These are phyloP conservation scores for Apostasia ramifera DNA, from an alignment of 106 monocot genomes.

Conservation along the genomic window DNA sequence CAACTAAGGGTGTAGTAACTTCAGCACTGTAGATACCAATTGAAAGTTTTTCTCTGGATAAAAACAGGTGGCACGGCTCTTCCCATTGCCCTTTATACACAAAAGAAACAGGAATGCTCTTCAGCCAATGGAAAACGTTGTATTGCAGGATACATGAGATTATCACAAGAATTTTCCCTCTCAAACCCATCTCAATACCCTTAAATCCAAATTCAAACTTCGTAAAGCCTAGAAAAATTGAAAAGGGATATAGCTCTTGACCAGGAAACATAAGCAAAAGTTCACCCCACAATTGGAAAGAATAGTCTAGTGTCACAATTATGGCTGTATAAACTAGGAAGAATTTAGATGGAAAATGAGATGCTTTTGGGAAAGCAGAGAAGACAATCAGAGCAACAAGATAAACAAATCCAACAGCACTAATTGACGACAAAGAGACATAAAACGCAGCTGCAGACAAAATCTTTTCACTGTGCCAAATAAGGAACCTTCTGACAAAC, in stretches of 20 bases:
- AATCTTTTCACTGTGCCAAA: slow-evolving; percentile 90
- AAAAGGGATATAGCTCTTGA: slow-evolving; percentile 47
- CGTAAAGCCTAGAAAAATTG: slow-evolving; percentile 65
- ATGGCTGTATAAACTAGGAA: slow-evolving; percentile 77
- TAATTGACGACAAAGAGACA: slow-evolving; percentile 72
- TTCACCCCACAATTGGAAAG: slow-evolving; percentile 93
- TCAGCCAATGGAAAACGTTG: slow-evolving; percentile 86
- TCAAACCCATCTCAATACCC: slow-evolving; percentile 83
- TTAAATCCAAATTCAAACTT: slow-evolving; percentile 79
- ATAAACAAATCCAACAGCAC: slow-evolving; percentile 84
- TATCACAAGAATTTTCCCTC: slow-evolving; percentile 81
- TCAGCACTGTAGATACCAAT: slow-evolving; percentile 6
- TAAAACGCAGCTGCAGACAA: slow-evolving; percentile 79
- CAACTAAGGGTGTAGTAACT: slow-evolving; percentile 16
- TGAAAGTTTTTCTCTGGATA: slow-evolving; percentile 22
- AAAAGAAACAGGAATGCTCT: slow-evolving; percentile 50
- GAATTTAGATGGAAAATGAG: slow-evolving; percentile 75
- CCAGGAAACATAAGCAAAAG: slow-evolving; percentile 75
- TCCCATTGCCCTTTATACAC: slow-evolving; percentile 82
- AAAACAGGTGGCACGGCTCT: slow-evolving; percentile 87
- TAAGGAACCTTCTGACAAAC: slow-evolving; percentile 68
- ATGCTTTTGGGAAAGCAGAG: slow-evolving; percentile 81
- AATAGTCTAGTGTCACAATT: slow-evolving; percentile 63
- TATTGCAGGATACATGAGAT: slow-evolving; percentile 89
- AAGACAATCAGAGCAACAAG: slow-evolving; percentile 66